Evolutionary conservation across 306 rosid species (phyloP).

Genomic region (Potentilla sterilis): DNA sequence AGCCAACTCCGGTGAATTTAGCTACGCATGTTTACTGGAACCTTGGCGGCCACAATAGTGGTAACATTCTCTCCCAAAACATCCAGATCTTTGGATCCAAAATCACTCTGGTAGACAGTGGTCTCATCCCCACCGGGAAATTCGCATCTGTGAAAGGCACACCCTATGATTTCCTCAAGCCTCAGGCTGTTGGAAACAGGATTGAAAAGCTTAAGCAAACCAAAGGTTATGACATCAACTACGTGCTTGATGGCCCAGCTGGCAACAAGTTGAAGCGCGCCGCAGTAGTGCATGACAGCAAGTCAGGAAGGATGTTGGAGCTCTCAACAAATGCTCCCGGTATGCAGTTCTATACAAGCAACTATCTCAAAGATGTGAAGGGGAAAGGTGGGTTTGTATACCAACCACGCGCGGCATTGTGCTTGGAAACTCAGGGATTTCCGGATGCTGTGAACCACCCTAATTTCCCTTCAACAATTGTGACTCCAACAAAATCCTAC

Average conservation of each 20-base stretch:
- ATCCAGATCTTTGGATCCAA: constrained; percentile 66
- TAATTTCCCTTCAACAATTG: constrained; percentile 74
- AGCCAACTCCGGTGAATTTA: constrained; percentile 79
- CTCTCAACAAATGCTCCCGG: constrained; percentile 72
- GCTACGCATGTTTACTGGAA: constrained; percentile 86
- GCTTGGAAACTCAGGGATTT: constrained; percentile 73
- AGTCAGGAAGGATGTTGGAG: constrained; percentile 63
- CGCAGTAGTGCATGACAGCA: constrained; percentile 51
- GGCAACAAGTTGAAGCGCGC: constrained; percentile 36
- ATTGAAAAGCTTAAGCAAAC: constrained; percentile 37
- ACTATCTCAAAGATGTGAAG: constrained; percentile 45
- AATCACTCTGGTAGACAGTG: constrained; percentile 52
- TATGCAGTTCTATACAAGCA: constrained; percentile 73
- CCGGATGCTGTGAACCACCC: constrained; percentile 74
- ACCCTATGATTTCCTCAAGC: constrained; percentile 79
- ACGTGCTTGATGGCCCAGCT: constrained; percentile 48
- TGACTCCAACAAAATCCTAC: constrained; percentile 52
- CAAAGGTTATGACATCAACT: constrained; percentile 74
- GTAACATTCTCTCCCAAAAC: constrained; percentile 55
- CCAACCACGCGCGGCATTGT: constrained; percentile 45
- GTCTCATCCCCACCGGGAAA: constrained; percentile 78
- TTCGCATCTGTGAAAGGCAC: constrained; percentile 51
- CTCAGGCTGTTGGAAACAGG: constrained; percentile 55
- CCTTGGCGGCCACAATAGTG: constrained; percentile 74
- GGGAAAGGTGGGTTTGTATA: constrained; percentile 71